Base-by-base conservation (phyloP, 768 basidiomycete species). In the Lactarius pseudohatsudake region DNA sequence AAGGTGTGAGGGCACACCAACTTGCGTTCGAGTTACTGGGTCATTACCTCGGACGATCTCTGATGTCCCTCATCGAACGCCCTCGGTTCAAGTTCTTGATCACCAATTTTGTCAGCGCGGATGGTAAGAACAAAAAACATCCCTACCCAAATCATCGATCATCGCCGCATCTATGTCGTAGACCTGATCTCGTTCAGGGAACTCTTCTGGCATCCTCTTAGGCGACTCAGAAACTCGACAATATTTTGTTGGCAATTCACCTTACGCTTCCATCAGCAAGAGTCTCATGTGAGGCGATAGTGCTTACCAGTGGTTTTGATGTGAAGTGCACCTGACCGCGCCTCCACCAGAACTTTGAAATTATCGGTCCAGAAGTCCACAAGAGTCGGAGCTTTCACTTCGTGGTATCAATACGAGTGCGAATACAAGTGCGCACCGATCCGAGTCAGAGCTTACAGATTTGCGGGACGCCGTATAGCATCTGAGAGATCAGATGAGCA, bases 341-440 rank as follows among this genome's bases (percentile, higher is more conserved):
- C 82, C 72, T 89, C 85, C 3, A 91, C 82, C 71, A 89, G 89
- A 1, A 87, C 79, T 71, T 84, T 89, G 76, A 90, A 86, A 71
- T 84, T 88, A 63, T 85, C 82, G 65, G 84, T 78, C 92, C 92
- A 94, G 71, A 93, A 91, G 64, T 88, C 83, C 0, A 85, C 79
- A 53, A 94, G 75, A n/a, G 81, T 81, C 58, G 84, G 83, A 0
- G 88, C 88, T 67, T 84, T 79, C 61, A 92, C 92, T 92, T 65
- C 65, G 64, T 22, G 55, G 38, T 26, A 50, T 67, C 36, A 64
- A 38, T 54, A 54, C 20, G 45, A n/a, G 59, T 54, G 45, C 62
- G 36, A 64, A 36, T 53, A 53, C 20, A 50, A 20, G 59, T 47
- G 45, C 62, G 34, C 18, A 1, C 53, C 16, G 54, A 2, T 57